Conservation (phyloP, 306 rosid species). For the Acmispon strigosus region DNA sequence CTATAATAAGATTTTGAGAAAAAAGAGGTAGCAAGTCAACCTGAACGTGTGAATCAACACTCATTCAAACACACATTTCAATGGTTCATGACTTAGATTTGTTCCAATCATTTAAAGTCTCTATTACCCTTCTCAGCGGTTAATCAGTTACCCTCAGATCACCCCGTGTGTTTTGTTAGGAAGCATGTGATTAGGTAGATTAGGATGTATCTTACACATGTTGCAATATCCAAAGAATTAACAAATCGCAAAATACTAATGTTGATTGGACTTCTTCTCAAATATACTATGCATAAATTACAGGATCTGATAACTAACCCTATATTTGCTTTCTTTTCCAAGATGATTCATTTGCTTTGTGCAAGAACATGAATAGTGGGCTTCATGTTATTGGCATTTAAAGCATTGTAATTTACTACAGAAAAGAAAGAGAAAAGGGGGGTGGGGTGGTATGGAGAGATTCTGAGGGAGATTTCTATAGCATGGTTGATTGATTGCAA, state of each 20-base stretch:
- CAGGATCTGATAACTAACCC: constrained; percentile 35
- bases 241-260: background rate
- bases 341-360: constrained; percentile 36
- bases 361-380: constrained; percentile 27
- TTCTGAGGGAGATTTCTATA: background rate
- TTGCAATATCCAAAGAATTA: background rate
- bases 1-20: constrained; percentile 8
- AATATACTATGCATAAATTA: constrained; percentile 5
- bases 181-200: constrained; percentile 40
- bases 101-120: background rate
- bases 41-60: constrained; percentile 1
- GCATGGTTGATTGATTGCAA: background rate
- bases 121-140: constrained; percentile 31
- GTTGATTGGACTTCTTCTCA: constrained; percentile 11
- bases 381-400: constrained; percentile 36
- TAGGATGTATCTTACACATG: constrained; percentile 23
- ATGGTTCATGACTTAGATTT: constrained; percentile 5
- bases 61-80: constrained; percentile 25
- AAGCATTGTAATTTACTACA: constrained; percentile 2
- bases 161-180: background rate
- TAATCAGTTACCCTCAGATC: background rate
- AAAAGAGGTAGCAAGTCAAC: constrained; percentile 28
- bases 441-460: background rate
- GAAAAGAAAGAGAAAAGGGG: background rate
- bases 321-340: constrained; percentile 17